Evolutionary conservation across 805 yeast genomes (phyloP).

Genomic region (Candida andamanensis): DNA sequence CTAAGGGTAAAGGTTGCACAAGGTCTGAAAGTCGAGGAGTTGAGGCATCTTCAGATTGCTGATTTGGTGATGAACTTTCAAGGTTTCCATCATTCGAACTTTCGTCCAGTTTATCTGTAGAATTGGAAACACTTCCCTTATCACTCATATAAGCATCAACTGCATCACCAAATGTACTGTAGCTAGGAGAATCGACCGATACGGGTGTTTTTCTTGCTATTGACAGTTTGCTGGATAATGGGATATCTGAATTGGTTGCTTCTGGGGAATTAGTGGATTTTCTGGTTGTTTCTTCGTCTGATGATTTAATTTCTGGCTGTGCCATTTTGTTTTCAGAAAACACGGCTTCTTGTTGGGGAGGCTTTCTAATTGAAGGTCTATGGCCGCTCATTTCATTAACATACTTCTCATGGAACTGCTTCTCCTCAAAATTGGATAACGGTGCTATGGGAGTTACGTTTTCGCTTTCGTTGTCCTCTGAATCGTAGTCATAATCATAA

Average conservation of each 20-base stretch:
- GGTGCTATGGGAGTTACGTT: slow-evolving; percentile 22
- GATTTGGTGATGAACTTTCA: not conserved
- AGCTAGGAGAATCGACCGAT: slow-evolving; percentile 21
- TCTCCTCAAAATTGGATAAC: slow-evolving; percentile 16
- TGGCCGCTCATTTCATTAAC: slow-evolving; percentile 20
- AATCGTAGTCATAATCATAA: slow-evolving; percentile 8
- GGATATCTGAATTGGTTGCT: no score
- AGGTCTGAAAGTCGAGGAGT: not conserved
- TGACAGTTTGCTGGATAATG: not conserved
- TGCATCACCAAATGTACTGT: slow-evolving; percentile 27
- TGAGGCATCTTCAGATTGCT: not conserved
- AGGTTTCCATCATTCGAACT: not conserved
- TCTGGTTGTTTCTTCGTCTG: not conserved
- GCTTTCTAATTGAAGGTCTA: slow-evolving; percentile 32
- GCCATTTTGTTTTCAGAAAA: not conserved
- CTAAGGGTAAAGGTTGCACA: not conserved
- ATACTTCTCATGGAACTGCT: slow-evolving; percentile 20
- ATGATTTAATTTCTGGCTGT: no score
- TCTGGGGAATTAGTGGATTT: not conserved
- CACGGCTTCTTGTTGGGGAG: slow-evolving; percentile 19
- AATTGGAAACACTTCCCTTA: slow-evolving; percentile 5
- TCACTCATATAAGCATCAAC: slow-evolving; percentile 25
- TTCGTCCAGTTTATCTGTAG: not conserved
- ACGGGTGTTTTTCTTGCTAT: not conserved
- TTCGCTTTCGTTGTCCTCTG: slow-evolving; percentile 9